Base-by-base conservation (phyloP, 1,284 basidiomycete genomes). In the Puccinia horiana region DNA sequence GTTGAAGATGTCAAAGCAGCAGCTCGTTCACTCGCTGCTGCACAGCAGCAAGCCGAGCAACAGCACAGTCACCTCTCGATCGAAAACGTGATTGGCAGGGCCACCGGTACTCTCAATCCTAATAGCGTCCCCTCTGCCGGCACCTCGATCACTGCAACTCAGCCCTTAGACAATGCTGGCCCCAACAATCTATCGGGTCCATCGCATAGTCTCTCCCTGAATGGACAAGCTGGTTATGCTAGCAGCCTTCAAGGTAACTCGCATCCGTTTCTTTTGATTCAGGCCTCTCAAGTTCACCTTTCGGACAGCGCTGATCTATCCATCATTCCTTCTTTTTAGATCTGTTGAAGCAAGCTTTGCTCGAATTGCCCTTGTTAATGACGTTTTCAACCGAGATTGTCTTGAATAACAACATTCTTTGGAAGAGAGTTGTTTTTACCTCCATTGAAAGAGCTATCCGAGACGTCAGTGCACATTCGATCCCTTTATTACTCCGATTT, bases 381-480 rank as follows among this genome's bases (percentile, higher is more conserved):
- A 91, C 92, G 76, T 92, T 99, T 88, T 94, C 90, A 85, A 90
- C 88, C 35, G 89, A 89, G 83, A 87, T 90, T 79, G 88, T 90
- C 83, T 90, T 96, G 85, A 91, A 93, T 84, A 90, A 90, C 74
- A 96, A 95, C 85, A 91, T 92, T 40, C 89, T 90, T 0, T 94
- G 98, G 89, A 97, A 97, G 89, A 92, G 95, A 56, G 93, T 96
- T 44, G 92, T 98, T 16, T 93, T 94, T 85, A 89, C 94, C 86
- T 96, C 95, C 8, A 93, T 99, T 83, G 95, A 98, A 86, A 91
- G 95, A 47, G 94, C 97, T 32, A 94, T 99, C 81, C 92, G 96
- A 84, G 97, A 99, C 73, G 70, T 81, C 6, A 78, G 63, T 58
- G 26, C 44, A 37, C 0, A 37, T n/a, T 20, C n/a, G 8, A 14